Base-by-base conservation (phyloP, 2,329 filamentous ascomycete genomes). In the Diaporthe sp. region DNA sequence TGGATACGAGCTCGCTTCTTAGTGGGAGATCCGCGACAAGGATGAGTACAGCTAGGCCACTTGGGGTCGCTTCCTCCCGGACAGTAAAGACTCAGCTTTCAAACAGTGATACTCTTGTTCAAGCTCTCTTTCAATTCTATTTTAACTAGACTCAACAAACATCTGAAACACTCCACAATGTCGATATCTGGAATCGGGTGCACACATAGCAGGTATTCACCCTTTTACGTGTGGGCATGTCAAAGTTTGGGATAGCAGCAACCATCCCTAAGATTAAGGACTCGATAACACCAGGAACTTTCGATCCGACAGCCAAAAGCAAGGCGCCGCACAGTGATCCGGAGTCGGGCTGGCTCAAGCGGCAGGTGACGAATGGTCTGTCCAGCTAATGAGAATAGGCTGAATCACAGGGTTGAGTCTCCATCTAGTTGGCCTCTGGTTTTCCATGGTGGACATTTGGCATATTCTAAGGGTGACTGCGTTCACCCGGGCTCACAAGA, bases 1-100 rank as follows among this genome's bases (percentile, higher is more conserved):
- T 51, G 63, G 12, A 68, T 68, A 53, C 63, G 47, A 68, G 63
- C 47, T 68, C 47, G 63, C 53, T 32, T 22, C 47, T 19, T 68
- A 68, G 63, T 68, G 63, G 63, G 32, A 39, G 47, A 68, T 53
- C 47, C 19, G 32, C n/a, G 27, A 53, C 63, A 51, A 35, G 63
- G 63, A 53, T 68, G n/a, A 37, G 22, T 13, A 27, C 47, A 30
- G 63, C 63, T 68, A 68, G 37, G 9, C 63, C 63, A 39, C 15
- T 27, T 25, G 17, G 19, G 63, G 63, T 19, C 12, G 32, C 42
- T 15, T 12, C 12, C 22, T 39, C 2, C 22, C 4, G 5, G 22
- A 19, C 17, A 12, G 12, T 12, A 30, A 50, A 13, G 19, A 17
- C 7, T n/a, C 13, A 17, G 22, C 4, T 25, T 35, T 13, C 10